Evolutionary conservation across 345 rosid genomes (phyloP), one percentile per base, ranked within the genome.

Genomic region (Aegle marmelos): DNA sequence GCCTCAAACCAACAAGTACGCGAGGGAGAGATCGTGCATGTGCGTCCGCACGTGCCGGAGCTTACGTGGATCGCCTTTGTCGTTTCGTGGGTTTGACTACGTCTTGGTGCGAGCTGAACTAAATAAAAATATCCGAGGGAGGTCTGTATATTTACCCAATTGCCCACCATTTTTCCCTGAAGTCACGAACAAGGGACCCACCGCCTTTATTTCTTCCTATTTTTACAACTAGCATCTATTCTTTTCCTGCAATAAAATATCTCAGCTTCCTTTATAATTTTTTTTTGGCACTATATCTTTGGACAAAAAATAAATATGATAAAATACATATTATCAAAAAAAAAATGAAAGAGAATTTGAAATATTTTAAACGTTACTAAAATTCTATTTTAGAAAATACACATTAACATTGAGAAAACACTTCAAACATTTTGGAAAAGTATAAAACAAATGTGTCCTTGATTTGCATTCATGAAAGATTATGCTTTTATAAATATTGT

Each of bases 41-140:
- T 78, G 72, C 36, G 34, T 22, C 9, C n/a, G 76, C 77, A 66
- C 77, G 48, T 72, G 83, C 54, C 7, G 9, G 0, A 2, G 41
- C n/a, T 76, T 41, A 59, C 74, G 57, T 72, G 70, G 63, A 57
- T 27, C 10, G 22, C 5, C 37, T 2, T 45, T 69, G 79, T 75
- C 66, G 48, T 75, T 69, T 60, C 17, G 17, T 53, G 48, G 65
- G 70, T 70, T 64, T 80, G 79, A 80, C 76, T 65, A 22, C 13
- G 30, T 58, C 70, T 54, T 31, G 24, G 65, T 74, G 70, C 62
- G 6, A 58, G 27, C 22, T 16, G 58, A 41, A 70, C 37, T 34
- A 27, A 45, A 11, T n/a, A 19, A 48, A 28, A 54, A 34, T n/a
- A 56, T 54, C 75, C 2, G 9, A 9, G 34, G 27, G 22, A 6